phyloP scores from a whole-genome alignment of 2,329 filamentous ascomycete genomes.

The Zymoseptoria tritici region DNA sequence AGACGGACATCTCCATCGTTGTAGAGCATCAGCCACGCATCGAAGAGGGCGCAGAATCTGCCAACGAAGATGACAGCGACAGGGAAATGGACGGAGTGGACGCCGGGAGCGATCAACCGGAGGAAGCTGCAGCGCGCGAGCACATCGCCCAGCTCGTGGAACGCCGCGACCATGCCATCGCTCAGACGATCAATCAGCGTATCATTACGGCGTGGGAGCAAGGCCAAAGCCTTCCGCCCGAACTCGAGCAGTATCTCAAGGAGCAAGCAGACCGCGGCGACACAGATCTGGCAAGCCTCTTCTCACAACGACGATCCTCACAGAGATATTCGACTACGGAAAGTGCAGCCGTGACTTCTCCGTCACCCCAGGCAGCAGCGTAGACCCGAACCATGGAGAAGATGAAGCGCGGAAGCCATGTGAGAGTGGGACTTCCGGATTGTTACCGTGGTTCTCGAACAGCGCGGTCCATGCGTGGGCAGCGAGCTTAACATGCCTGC shows the following conservation, averaged over 20 bases:
- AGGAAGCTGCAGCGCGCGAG: constrained; percentile 17
- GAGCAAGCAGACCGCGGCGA: constrained; percentile 28
- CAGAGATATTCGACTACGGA: constrained; percentile 11
- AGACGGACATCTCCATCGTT: constrained; percentile 28
- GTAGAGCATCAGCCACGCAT: constrained; percentile 23
- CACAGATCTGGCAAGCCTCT: constrained; percentile 11
- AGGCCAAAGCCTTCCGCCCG: constrained; percentile 26
- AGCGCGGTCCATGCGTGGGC: not conserved
- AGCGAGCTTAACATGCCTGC: not conserved
- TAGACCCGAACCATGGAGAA: constrained; percentile 1
- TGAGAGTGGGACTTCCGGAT: not conserved
- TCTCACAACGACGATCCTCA: constrained; percentile 12
- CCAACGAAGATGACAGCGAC: constrained; percentile 7
- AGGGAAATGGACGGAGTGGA: constrained; percentile 17
- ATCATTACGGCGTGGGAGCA: constrained; percentile 26
- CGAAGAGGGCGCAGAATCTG: constrained; percentile 17
- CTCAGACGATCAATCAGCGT: constrained; percentile 21
- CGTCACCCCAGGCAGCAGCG: constrained; percentile 16
- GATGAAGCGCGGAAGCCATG: not conserved
- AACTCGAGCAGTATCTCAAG: constrained; percentile 31
- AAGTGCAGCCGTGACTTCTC: constrained; percentile 12
- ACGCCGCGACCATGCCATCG: constrained; percentile 20
- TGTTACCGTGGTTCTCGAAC: not conserved
- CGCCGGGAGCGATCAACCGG: constrained; percentile 12
- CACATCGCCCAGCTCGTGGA: constrained; percentile 22